Evolutionary conservation across 2,329 filamentous ascomycete genomes (phyloP).

Genomic region (Fusarium hostae): DNA sequence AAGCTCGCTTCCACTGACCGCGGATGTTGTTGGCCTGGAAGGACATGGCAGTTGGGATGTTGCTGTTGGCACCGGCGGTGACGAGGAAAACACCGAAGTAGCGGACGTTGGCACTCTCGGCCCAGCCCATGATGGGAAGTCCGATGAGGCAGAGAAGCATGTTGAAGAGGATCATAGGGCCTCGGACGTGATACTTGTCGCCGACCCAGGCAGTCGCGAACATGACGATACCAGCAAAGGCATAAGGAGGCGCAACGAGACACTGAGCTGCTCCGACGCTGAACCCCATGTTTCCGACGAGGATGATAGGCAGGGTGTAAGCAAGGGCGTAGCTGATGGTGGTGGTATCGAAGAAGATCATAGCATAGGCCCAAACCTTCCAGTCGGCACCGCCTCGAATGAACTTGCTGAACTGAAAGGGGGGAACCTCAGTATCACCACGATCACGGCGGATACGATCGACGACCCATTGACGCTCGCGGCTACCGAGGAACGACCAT

Average conservation of each 20-base stretch:
- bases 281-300: conserved; percentile 72
- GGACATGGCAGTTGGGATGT: conserved; percentile 78
- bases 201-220: conserved; percentile 69
- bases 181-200: conserved; percentile 74
- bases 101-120: conserved; percentile 63
- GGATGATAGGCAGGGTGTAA: conserved; percentile 82
- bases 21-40: conserved; percentile 91
- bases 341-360: conserved; percentile 73
- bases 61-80: conserved; percentile 81
- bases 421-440: conserved; percentile 64
- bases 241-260: conserved; percentile 76
- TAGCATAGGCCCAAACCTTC: conserved; percentile 71
- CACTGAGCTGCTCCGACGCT: conserved; percentile 72
- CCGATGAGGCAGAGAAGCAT: conserved; percentile 74
- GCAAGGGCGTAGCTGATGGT: conserved; percentile 80
- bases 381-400: conserved; percentile 60
- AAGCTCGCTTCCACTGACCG: conserved; percentile 88
- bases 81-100: conserved; percentile 82
- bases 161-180: conserved; percentile 74
- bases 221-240: conserved; percentile 72
- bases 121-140: conserved; percentile 78
- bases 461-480: conserved; percentile 65
- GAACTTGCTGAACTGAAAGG: conserved; percentile 62
- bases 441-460: conserved; percentile 67
- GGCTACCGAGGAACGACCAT: conserved; percentile 63